Base-by-base conservation (phyloP, 2,329 filamentous ascomycete species). In the Trichoderma sp. region DNA sequence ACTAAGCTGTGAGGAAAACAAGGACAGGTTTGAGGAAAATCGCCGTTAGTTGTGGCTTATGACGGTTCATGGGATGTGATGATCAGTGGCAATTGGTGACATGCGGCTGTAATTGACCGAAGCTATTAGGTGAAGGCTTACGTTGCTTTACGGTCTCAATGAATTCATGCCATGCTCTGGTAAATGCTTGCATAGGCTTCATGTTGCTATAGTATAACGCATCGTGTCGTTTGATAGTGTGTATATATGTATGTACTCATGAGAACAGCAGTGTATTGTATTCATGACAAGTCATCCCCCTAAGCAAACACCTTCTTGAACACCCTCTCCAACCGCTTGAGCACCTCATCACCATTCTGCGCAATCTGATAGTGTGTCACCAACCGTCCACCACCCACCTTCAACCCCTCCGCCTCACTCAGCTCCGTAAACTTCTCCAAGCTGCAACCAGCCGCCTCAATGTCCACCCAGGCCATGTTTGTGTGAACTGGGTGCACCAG, bases 391-490 rank as follows among this genome's bases (percentile, higher is more conserved):
- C 83, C 82, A 73, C 82, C 77, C 5, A 88, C 78, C 76, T 83
- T 85, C 75, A 90, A 79, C 0, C 88, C 88, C 12, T 81, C 83
- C 41, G 85, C 85, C 65, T 80, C 80, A 6, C 85, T 85, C 38
- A 87, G 81, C 78, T 83, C 81, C 16, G 81, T 80, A 69, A 89
- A 85, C 53, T 80, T 82, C 73, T 81, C 81, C 6, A 69, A 76
- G 16, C 82, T 81, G 76, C 87, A 86, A 2, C 90, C 89, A 12
- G 90, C 89, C 1, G 88, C 88, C 35, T 91, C 88, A 18, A 97
- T 85, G 82, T 97, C 92, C 75, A 97, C 81, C 94, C 94, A 97
- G 41, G 94, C 91, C 94, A 97, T 97, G 84, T 97, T 97, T n/a
- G 95, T 97, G 81, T 97, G 92, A 1, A 93, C 92, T 0, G 93